Evolutionary conservation across 2,329 filamentous ascomycete species (phyloP), one percentile per base, ranked within the genome.

Genomic region (Cladophialophora bantiana): DNA sequence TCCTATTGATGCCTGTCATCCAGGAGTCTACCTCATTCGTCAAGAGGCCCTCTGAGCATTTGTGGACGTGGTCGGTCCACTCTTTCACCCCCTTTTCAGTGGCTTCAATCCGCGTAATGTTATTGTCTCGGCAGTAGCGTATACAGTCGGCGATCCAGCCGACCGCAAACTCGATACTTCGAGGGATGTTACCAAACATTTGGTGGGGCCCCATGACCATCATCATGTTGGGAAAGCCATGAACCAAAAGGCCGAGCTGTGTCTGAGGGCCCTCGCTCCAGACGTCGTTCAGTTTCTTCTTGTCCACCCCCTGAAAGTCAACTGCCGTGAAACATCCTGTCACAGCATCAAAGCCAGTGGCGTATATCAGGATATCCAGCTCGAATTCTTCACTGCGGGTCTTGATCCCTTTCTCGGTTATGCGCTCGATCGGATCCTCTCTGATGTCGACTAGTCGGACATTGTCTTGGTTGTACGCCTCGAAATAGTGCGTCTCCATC

Each of bases 1-100:
- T 85, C 68, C 78, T 83, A 68, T 86, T 86, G 1, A 86, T 81
- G 0, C 84, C 84, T 1, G 83, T 86, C 83, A 85, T 85, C 84
- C 84, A 86, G 1, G 78, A 81, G 67, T 86, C 83, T 0, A 84
- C 58, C 40, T 60, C 58, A 15, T 60, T 60, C n/a, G 58, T 42
- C 42, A 86, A 69, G 9, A 82, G 65, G 0, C 83, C 83, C 40
- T 80, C 73, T 0, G 79, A 78, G 59, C 81, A 83, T 3, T 82
- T 77, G 31, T 79, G 73, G 1, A 86, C 84, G 75, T 85, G 84
- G 45, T 82, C 73, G 0, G 81, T 83, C 83, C 83, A 85, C 13
- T 71, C 69, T 3, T 77, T 71, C 59, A 80, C 75, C 0, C 75
- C 79, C 38, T 81, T 76, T 9, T 77, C 70, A 0, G 78, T 83